Percentiles rank a stretch among this genome's conserved stretches.
Conservation (phyloP, 768 basidiomycete genomes). For the Mycena amicta region DNA sequence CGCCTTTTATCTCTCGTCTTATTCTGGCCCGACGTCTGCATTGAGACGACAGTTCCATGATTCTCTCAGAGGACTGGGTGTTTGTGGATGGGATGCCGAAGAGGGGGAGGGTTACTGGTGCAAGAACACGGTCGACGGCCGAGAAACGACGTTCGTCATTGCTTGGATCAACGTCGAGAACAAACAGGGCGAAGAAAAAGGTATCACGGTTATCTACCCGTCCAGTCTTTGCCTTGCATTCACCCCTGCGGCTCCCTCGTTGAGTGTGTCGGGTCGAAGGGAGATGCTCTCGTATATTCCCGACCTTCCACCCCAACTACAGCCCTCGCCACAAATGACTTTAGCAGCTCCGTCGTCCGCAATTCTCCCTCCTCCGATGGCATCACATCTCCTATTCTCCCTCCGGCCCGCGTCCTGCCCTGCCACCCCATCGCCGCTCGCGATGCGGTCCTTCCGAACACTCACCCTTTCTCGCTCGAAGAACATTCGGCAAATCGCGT, state of each 20-base stretch:
- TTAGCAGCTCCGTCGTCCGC: constrained; percentile 34
- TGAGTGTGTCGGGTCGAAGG: constrained; percentile 39
- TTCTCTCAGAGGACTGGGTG: constrained; percentile 65
- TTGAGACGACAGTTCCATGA: constrained; percentile 65
- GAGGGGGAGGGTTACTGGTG: constrained; percentile 21
- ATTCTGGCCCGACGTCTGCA: constrained; percentile 65
- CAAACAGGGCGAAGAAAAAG: constrained; percentile 80
- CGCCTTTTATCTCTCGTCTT: constrained; percentile 73
- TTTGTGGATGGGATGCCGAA: constrained; percentile 50
- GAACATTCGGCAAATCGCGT: constrained; percentile 55
- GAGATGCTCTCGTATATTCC: constrained; percentile 58
- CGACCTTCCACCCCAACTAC: constrained; percentile 64
- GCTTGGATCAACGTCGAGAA: constrained; percentile 78
- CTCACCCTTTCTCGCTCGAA: constrained; percentile 55
- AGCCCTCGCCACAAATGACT: constrained; percentile 48
- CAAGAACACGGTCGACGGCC: constrained; percentile 18
- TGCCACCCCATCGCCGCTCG: constrained; percentile 34
- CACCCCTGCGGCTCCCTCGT: constrained; percentile 37
- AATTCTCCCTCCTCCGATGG: neutral
- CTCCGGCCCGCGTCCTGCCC: constrained; percentile 29
- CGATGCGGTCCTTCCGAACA: constrained; percentile 49
- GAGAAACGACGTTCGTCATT: constrained; percentile 50
- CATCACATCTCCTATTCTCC: constrained; percentile 1
- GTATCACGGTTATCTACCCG: constrained; percentile 75
- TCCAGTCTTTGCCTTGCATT: constrained; percentile 55